phyloP scores from a whole-genome alignment of 208 protist species.

The Novymonas esmeraldas region DNA sequence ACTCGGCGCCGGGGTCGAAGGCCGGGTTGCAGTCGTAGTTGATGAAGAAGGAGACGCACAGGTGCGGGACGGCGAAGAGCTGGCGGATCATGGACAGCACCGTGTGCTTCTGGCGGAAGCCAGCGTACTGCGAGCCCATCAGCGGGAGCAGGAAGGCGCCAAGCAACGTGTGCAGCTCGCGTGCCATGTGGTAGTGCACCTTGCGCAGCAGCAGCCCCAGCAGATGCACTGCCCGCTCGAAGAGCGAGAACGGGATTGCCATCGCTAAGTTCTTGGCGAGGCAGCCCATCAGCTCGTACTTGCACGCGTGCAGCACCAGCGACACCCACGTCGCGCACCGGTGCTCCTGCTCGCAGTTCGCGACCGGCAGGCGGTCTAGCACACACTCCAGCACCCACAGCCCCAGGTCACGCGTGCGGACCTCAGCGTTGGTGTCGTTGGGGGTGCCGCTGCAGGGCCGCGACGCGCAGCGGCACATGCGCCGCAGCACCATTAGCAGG shows the following conservation, averaged over 20 bases:
- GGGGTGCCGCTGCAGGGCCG: constrained; percentile 41
- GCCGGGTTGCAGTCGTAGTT: constrained; percentile 89
- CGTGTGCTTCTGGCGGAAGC: constrained; percentile 82
- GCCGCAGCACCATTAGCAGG: constrained; percentile 59
- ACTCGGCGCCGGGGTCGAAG: constrained; percentile 70
- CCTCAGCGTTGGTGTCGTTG: constrained; percentile 47
- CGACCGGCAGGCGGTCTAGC: constrained; percentile 57
- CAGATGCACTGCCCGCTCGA: constrained; percentile 53
- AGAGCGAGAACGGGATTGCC: constrained; percentile 63
- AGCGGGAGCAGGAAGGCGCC: constrained; percentile 72
- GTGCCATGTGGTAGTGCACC: constrained; percentile 69
- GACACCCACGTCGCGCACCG: constrained; percentile 69
- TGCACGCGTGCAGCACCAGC: constrained; percentile 55
- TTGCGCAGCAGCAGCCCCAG: constrained; percentile 66
- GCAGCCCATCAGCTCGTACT: constrained; percentile 65
- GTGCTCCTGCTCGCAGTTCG: constrained; percentile 75
- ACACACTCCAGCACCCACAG: constrained; percentile 63
- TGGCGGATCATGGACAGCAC: constrained; percentile 74
- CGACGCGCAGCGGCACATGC: constrained; percentile 50
- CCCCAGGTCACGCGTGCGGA: constrained; percentile 57
- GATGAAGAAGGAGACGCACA: constrained; percentile 80
- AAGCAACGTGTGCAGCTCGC: constrained; percentile 74
- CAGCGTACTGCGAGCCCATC: constrained; percentile 50
- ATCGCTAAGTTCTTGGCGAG: constrained; percentile 59
- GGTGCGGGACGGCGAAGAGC: constrained; percentile 62